Conservation (phyloP, 768 basidiomycete genomes). For the Russula sp. region DNA sequence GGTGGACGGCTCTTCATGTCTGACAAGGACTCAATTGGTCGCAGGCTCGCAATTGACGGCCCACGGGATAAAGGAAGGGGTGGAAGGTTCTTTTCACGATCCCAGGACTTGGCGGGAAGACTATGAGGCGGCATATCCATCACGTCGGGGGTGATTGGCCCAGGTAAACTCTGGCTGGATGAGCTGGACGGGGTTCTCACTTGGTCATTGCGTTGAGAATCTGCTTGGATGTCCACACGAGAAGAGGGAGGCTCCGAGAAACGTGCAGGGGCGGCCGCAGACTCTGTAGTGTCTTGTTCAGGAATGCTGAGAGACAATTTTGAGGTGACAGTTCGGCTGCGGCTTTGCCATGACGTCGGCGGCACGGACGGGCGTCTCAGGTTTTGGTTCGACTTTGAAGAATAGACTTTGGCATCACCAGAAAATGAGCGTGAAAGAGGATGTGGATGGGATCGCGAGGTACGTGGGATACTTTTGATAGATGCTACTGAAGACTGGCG, state of each 20-base stretch:
- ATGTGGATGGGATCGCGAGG: slow-evolving; percentile 16
- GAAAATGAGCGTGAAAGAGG: slow-evolving; percentile 26
- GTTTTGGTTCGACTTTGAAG: slow-evolving; percentile 1
- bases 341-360: slow-evolving; percentile 17
- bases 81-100: slow-evolving; percentile 20
- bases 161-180: slow-evolving; percentile 17
- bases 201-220: slow-evolving; percentile 12
- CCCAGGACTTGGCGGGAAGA: slow-evolving; percentile 1
- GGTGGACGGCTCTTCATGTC: not conserved
- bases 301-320: slow-evolving; percentile 10
- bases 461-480: slow-evolving; percentile 3
- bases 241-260: slow-evolving; percentile 17
- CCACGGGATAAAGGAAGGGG: slow-evolving; percentile 18
- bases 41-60: slow-evolving; percentile 5
- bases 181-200: slow-evolving; percentile 16
- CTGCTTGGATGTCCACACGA: not conserved
- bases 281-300: slow-evolving; percentile 4
- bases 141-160: slow-evolving; percentile 17
- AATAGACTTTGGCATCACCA: not conserved
- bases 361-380: slow-evolving; percentile 12
- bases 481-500: slow-evolving; percentile 21
- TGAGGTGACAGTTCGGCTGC: slow-evolving; percentile 1
- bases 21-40: not conserved
- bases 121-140: not conserved
- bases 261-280: not conserved